These are phyloP conservation scores for Paecilomyces formosus DNA, from an alignment of 2,329 filamentous ascomycete species.

Conservation along the genomic window DNA sequence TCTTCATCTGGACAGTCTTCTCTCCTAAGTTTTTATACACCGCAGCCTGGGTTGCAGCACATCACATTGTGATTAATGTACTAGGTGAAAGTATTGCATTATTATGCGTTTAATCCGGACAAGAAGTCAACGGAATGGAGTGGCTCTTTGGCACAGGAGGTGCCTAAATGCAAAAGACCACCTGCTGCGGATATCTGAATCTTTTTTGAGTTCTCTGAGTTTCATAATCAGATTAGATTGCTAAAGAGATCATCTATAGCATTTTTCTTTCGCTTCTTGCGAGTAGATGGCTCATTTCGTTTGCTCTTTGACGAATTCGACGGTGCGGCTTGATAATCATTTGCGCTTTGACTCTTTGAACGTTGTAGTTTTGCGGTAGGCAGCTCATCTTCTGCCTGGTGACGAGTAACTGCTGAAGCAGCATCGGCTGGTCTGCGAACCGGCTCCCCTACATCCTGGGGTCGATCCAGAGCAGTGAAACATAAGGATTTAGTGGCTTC, in stretches of 20 bases:
- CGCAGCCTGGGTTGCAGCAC: slow-evolving; percentile 77
- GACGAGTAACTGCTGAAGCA: neutral
- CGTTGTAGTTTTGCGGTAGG: neutral
- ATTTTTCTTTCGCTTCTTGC: slow-evolving; percentile 52
- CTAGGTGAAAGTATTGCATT: slow-evolving; percentile 53
- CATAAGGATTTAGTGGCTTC: neutral
- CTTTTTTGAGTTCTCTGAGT: neutral
- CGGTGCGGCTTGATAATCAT: neutral
- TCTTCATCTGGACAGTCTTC: slow-evolving; percentile 99
- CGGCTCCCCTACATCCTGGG: slow-evolving; percentile 18
- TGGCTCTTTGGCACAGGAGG: neutral
- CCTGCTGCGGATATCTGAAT: neutral
- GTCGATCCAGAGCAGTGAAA: neutral
- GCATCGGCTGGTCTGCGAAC: slow-evolving; percentile 11
- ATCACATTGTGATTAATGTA: slow-evolving; percentile 70
- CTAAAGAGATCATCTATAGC: slow-evolving; percentile 69
- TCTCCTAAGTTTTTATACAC: slow-evolving; percentile 93
- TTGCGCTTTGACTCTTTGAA: neutral
- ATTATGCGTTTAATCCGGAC: neutral
- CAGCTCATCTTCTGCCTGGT: neutral
- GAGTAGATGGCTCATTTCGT: slow-evolving; percentile 8
- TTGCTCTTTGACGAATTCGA: slow-evolving; percentile 16
- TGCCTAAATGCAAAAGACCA: neutral
- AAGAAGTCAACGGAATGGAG: neutral
- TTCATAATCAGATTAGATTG: slow-evolving; percentile 37